These are phyloP conservation scores for Phaeosphaeria sp. DNA, from an alignment of 2,329 filamentous ascomycete species.

Conservation along the genomic window DNA sequence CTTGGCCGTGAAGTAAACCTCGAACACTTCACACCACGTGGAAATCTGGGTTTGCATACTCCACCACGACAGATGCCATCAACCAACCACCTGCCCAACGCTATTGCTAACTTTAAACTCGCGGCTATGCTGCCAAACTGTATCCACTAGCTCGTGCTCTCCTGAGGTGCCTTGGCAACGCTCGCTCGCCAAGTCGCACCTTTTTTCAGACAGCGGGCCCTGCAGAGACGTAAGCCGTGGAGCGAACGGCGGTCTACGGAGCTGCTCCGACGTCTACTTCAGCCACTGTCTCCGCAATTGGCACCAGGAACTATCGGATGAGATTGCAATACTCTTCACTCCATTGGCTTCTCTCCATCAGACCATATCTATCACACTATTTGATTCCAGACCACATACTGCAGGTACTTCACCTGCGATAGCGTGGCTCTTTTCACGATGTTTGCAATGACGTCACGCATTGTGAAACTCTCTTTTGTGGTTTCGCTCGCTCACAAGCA, in stretches of 20 bases:
- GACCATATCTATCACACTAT: too few species aligned
- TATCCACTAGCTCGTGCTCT: background rate
- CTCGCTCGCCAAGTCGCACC: background rate
- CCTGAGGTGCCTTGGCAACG: background rate
- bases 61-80: background rate
- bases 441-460: too few species aligned
- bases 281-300: background rate
- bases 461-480: too few species aligned
- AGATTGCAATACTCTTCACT: background rate
- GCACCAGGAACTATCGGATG: background rate
- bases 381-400: too few species aligned
- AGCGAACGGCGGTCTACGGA: background rate
- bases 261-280: background rate
- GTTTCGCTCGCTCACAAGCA: too few species aligned
- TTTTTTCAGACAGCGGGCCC: background rate
- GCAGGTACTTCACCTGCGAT: too few species aligned
- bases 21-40: background rate
- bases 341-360: too few species aligned
- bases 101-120: background rate
- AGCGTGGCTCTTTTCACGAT: too few species aligned
- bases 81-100: background rate
- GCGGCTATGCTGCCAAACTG: background rate
- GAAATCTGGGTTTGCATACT: background rate
- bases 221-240: background rate
- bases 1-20: background rate